phyloP scores from a whole-genome alignment of 805 yeast genomes.

The Sugiyamaella marilandica region DNA sequence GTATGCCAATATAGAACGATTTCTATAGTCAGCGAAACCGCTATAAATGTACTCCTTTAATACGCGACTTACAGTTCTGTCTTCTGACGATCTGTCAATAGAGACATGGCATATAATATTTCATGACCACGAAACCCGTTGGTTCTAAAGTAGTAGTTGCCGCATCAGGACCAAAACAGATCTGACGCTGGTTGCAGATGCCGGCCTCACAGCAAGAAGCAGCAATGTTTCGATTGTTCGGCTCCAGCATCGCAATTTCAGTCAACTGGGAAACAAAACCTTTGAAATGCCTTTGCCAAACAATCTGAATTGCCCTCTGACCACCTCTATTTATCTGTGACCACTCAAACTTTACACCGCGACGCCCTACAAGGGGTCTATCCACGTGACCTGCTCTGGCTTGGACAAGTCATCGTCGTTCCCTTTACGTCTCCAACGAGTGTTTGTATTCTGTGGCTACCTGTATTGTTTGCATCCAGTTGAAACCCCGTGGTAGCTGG shows the following conservation, averaged over 20 bases:
- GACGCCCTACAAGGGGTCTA: no score
- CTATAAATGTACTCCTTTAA: neutral
- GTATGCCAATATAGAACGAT: slow-evolving; percentile 18
- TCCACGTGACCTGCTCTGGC: neutral
- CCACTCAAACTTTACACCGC: neutral
- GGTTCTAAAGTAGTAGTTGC: neutral
- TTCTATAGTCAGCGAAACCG: slow-evolving; percentile 8
- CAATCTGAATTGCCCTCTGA: neutral
- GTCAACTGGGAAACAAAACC: no score
- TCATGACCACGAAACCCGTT: neutral
- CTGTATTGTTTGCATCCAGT: no score
- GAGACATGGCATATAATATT: slow-evolving; percentile 3
- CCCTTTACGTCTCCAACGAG: neutral
- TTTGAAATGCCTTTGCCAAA: no score
- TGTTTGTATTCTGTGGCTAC: no score
- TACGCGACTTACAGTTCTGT: slow-evolving; percentile 13
- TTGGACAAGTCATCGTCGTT: slow-evolving; percentile 1
- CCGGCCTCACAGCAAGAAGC: no score
- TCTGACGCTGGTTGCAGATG: no score
- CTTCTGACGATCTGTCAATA: slow-evolving; percentile 17
- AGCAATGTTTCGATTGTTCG: no score
- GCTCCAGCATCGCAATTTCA: no score
- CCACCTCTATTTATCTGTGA: neutral
- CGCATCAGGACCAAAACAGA: neutral
- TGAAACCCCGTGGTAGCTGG: no score